Base-by-base conservation (phyloP, 495 filamentous ascomycete species). In the Haplographium delicatum region DNA sequence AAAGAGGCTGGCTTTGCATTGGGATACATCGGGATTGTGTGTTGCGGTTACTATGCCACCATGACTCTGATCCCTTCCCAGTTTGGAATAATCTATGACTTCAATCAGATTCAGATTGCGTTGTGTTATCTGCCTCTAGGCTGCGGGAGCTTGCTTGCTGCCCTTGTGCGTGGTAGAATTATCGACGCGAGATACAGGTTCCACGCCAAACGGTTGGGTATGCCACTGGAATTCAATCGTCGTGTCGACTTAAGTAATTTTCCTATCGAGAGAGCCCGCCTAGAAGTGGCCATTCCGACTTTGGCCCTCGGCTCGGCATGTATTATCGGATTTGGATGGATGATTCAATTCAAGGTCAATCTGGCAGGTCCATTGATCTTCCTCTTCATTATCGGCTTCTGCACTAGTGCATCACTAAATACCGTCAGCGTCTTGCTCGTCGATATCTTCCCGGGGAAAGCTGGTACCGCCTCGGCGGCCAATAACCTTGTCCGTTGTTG, bases 21-120 rank as follows among this genome's bases (percentile, higher is more conserved):
- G 8, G 45, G 71, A 2, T 75, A 66, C 47, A 71, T 75, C 47
- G 65, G 64, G 5, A 45, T 80, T 1, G 62, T 81, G 18, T 70
- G 72, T 45, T 73, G 60, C 53, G 74, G 58, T n/a, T 79, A 67
- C 63, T 84, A 68, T 51, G 59, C 65, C 57, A 64, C 74, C 54
- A 63, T 64, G 44, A 53, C 70, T 52, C 23, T 25, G 8, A 19
- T 54, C 70, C 70, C 46, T 13, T 24, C 37, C 4, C 13, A 26
- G 4, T 80, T 86, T 44, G 61, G 67, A 1, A 60, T 72, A 2
- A 75, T 81, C 3, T 89, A 88, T 60, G 59, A 70, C 19, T 79
- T 80, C 53, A 78, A 78, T 51, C 71, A 83, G 11, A 70, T 88
- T 3, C 71, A 83, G 55, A 73, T 84, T 27, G 83, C 80, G 0